Conservation (phyloP, 169 alveolate species). For the Plasmodium sp. region DNA sequence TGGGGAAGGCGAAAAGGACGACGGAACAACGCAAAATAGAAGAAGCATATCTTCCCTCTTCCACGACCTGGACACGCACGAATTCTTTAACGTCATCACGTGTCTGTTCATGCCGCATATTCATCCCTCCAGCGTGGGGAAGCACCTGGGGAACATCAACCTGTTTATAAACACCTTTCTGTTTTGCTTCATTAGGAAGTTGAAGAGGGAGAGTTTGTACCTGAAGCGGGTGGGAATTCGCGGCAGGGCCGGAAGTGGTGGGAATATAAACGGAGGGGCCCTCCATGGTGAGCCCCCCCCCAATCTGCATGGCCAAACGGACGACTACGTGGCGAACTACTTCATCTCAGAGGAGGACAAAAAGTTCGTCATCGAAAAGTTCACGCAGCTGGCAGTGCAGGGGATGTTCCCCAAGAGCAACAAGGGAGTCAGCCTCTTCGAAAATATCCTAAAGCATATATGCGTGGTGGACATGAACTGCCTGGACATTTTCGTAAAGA, state of each 20-base stretch:
- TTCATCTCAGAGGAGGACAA: constrained; percentile 57
- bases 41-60: neutral
- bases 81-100: constrained; percentile 40
- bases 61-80: constrained; percentile 35
- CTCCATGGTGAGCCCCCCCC: neutral
- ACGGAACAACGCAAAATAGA: neutral
- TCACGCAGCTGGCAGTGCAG: constrained; percentile 39
- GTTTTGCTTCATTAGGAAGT: constrained; percentile 54
- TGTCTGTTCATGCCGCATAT: constrained; percentile 70
- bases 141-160: constrained; percentile 66
- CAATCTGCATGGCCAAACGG: neutral
- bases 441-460: constrained; percentile 63
- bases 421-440: constrained; percentile 65
- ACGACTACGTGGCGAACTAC: constrained; percentile 28
- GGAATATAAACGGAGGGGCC: neutral
- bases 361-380: constrained; percentile 44
- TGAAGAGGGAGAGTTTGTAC: constrained; percentile 46
- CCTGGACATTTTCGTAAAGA: constrained; percentile 46
- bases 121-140: constrained; percentile 66
- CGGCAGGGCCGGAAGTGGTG: neutral
- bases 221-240: neutral
- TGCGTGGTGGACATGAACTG: constrained; percentile 57
- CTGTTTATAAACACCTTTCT: constrained; percentile 43
- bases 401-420: constrained; percentile 66
- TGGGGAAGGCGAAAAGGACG: neutral